phyloP scores from a whole-genome alignment of 176 grass and related monocot genomes.

The Secale cereale region DNA sequence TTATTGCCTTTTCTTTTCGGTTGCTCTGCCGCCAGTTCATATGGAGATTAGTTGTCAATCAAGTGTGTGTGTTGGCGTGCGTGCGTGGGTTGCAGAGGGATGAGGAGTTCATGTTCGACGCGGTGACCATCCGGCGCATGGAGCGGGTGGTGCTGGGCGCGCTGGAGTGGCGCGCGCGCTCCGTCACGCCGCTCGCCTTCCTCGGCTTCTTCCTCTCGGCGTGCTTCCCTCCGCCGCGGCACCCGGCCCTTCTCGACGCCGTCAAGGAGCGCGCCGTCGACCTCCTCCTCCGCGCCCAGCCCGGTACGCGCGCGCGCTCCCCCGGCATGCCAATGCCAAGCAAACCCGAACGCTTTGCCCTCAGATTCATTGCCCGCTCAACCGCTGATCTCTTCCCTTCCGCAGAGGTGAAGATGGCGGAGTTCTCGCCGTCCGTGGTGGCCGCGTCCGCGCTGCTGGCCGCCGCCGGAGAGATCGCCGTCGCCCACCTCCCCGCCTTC shows the following conservation, averaged over 20 bases:
- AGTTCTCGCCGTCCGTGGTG: slow-evolving; percentile 69
- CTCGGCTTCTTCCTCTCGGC: slow-evolving; percentile 75
- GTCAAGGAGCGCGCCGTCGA: slow-evolving; percentile 76
- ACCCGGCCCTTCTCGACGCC: slow-evolving; percentile 37
- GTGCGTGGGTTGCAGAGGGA: slow-evolving; percentile 40
- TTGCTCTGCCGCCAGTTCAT: not conserved
- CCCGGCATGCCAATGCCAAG: slow-evolving; percentile 22
- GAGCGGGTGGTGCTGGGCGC: slow-evolving; percentile 66
- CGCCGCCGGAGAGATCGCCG: slow-evolving; percentile 68
- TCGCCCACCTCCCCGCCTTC: slow-evolving; percentile 49
- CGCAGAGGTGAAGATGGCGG: slow-evolving; percentile 75
- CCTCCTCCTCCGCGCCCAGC: slow-evolving; percentile 53
- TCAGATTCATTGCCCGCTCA: not conserved
- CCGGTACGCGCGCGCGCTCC: slow-evolving; percentile 40
- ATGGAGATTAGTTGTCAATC: not conserved
- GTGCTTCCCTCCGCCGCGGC: slow-evolving; percentile 48
- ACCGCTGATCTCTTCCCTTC: not conserved
- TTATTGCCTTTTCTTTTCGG: not conserved
- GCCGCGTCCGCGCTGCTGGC: slow-evolving; percentile 62
- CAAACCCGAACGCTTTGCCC: not conserved
- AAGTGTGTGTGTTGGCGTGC: not conserved
- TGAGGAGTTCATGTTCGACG: slow-evolving; percentile 72
- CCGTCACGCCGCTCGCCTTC: slow-evolving; percentile 92
- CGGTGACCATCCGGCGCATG: slow-evolving; percentile 67
- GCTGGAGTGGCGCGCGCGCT: slow-evolving; percentile 84